Percentiles rank a stretch among this genome's conserved stretches.
Evolutionary conservation across 129 eudicot genomes (phyloP).

Genomic region (Mikania micrantha): DNA sequence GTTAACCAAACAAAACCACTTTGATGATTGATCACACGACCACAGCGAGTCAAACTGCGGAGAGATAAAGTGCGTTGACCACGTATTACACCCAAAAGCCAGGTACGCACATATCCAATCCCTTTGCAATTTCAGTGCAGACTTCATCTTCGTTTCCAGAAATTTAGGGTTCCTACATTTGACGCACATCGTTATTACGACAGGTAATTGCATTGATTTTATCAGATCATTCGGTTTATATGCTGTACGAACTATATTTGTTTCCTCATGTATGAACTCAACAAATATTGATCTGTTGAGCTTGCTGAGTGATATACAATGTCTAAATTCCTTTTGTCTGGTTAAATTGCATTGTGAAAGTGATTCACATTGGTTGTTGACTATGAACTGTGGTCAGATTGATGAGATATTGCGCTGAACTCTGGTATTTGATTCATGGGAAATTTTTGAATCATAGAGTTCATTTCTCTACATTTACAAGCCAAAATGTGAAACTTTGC

Average conservation of each 20-base stretch:
- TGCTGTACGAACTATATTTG: background rate
- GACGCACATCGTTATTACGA: background rate
- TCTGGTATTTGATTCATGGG: background rate
- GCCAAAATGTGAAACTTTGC: background rate
- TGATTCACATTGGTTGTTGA: background rate
- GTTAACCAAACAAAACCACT: no score
- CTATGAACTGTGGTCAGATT: background rate
- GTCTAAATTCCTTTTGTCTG: background rate
- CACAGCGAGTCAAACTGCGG: no score
- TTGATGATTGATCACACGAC: no score
- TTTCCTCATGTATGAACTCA: background rate
- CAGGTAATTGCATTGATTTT: constrained; percentile 14
- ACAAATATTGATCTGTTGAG: background rate
- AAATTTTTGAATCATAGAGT: background rate
- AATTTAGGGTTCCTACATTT: constrained; percentile 14
- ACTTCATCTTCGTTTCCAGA: background rate
- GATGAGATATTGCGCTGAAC: background rate
- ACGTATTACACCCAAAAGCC: background rate
- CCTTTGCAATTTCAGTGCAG: background rate
- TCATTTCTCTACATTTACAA: background rate
- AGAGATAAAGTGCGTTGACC: background rate
- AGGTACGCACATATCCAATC: constrained; percentile 51
- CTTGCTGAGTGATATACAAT: background rate
- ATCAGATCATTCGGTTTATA: background rate
- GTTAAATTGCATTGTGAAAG: background rate